These are phyloP conservation scores for Pyrenophora tritici-repentis DNA, from an alignment of 2,329 filamentous ascomycete species.

Conservation along the genomic window DNA sequence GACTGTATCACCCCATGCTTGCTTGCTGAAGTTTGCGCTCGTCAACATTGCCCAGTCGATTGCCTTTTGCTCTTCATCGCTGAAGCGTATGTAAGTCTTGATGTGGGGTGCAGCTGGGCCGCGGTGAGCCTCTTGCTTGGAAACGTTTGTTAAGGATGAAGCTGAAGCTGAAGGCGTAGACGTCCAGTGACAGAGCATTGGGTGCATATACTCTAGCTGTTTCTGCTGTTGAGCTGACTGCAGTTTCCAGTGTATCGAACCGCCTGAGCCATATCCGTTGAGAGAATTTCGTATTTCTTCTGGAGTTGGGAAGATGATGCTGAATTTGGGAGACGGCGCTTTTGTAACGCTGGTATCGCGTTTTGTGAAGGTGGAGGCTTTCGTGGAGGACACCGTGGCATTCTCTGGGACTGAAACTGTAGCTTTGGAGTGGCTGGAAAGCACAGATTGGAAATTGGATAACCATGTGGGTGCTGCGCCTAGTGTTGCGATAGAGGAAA, in stretches of 20 bases:
- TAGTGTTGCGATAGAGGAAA: slow-evolving; percentile 83
- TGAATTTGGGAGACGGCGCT: slow-evolving; percentile 61
- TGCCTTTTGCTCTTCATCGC: slow-evolving; percentile 38
- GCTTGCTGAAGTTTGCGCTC: slow-evolving; percentile 88
- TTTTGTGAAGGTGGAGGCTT: slow-evolving; percentile 13
- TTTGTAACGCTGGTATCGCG: background rate
- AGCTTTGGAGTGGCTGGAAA: slow-evolving; percentile 17
- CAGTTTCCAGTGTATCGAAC: slow-evolving; percentile 81
- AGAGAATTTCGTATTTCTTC: slow-evolving; percentile 77
- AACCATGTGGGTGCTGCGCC: slow-evolving; percentile 75
- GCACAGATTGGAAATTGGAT: slow-evolving; percentile 55
- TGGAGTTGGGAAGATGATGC: slow-evolving; percentile 79
- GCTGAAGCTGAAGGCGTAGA: background rate
- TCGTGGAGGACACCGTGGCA: slow-evolving; percentile 1
- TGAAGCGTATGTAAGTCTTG: slow-evolving; percentile 81
- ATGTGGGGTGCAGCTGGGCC: slow-evolving; percentile 78
- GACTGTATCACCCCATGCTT: slow-evolving; percentile 78
- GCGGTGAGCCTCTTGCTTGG: slow-evolving; percentile 32
- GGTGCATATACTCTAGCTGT: slow-evolving; percentile 73
- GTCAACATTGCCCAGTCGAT: slow-evolving; percentile 88
- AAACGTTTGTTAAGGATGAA: background rate
- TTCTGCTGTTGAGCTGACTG: slow-evolving; percentile 71
- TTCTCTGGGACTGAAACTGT: background rate
- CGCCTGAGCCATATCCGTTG: slow-evolving; percentile 77
- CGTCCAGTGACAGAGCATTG: slow-evolving; percentile 75